Conservation (phyloP, 352 stramenopile species). For the Vaucheria bursata region DNA sequence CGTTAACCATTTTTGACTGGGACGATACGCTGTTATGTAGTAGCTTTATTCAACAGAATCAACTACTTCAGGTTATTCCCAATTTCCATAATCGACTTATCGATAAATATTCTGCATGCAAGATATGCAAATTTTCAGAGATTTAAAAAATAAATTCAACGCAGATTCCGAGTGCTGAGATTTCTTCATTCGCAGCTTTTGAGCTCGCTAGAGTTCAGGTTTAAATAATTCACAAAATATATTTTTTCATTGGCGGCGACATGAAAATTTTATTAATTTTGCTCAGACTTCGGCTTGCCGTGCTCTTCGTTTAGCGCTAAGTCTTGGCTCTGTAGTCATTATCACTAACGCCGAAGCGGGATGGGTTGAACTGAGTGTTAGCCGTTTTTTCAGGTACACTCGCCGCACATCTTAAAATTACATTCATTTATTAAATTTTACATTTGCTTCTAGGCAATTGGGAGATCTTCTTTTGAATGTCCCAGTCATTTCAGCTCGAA, state of each 20-base stretch:
- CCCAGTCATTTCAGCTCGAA: conserved; percentile 30
- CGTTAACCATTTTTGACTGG: conserved; percentile 41
- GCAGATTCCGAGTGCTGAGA: too few species aligned
- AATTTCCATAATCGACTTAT: too few species aligned
- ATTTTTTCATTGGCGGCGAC: too few species aligned
- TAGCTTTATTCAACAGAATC: conserved; percentile 30
- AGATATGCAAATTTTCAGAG: too few species aligned
- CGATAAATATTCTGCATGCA: too few species aligned
- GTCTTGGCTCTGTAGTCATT: conserved; percentile 37
- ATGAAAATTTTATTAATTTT: too few species aligned
- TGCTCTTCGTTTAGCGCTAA: neutral
- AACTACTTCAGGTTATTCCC: conserved; percentile 35
- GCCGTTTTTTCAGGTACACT: neutral
- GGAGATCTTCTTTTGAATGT: conserved; percentile 16
- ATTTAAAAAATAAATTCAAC: too few species aligned
- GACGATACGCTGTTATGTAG: conserved; percentile 36
- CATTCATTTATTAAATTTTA: neutral
- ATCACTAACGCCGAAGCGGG: conserved; percentile 43
- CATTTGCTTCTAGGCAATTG: conserved; percentile 16
- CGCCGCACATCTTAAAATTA: neutral
- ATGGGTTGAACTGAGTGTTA: conserved; percentile 31
- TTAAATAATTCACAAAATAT: too few species aligned
- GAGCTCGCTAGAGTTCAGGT: too few species aligned
- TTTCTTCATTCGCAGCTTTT: too few species aligned
- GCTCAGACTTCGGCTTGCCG: neutral